phyloP scores from a whole-genome alignment of 2,329 filamentous ascomycete species.

The Alternaria incomplexa region DNA sequence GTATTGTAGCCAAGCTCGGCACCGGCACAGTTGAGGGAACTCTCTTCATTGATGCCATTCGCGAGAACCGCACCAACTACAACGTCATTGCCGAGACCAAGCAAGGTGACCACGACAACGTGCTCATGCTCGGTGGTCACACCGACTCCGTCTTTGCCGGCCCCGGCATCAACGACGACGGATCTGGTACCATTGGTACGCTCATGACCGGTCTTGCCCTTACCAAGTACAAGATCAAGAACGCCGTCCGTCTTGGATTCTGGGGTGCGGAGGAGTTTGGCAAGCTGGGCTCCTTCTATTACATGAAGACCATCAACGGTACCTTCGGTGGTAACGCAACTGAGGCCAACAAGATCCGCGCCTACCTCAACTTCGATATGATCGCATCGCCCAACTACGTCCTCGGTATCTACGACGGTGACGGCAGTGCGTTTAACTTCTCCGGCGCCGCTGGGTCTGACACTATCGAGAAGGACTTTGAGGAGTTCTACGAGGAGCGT shows the following conservation, averaged over 20 bases:
- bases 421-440: constrained; percentile 47
- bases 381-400: constrained; percentile 50
- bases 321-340: constrained; percentile 34
- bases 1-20: constrained; percentile 61
- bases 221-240: constrained; percentile 48
- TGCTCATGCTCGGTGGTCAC: constrained; percentile 50
- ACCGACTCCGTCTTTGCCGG: constrained; percentile 51
- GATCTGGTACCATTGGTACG: constrained; percentile 49
- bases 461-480: constrained; percentile 45
- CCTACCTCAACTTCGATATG: constrained; percentile 55
- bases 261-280: constrained; percentile 52
- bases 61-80: constrained; percentile 56
- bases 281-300: constrained; percentile 48
- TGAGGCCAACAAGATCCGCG: constrained; percentile 47
- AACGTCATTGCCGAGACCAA: constrained; percentile 49
- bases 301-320: constrained; percentile 46
- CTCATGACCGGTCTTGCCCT: constrained; percentile 49
- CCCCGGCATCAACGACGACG: constrained; percentile 53
- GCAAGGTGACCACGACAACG: constrained; percentile 50
- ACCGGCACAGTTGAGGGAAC: constrained; percentile 43
- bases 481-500: constrained; percentile 44
- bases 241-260: constrained; percentile 51
- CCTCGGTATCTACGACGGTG: constrained; percentile 49
- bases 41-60: constrained; percentile 51
- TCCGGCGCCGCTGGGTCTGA: constrained; percentile 44